Evolutionary conservation across 2,329 filamentous ascomycete species (phyloP), one percentile per base, ranked within the genome.

Genomic region (Emericellopsis cladophorae): DNA sequence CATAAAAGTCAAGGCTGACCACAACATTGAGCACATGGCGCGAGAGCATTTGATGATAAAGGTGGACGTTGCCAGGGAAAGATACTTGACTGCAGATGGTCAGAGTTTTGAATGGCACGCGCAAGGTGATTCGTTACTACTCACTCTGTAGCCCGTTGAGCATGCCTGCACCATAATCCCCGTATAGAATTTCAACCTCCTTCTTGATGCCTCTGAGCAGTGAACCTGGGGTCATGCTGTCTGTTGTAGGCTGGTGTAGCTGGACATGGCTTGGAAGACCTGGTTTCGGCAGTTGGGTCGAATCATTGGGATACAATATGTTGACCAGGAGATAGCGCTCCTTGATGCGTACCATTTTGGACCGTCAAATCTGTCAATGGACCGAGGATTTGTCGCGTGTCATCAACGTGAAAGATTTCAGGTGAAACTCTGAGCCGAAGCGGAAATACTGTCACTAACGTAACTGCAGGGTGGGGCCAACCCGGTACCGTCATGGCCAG

Each of bases 241-340:
- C 76, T 2, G 81, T 75, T 4, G 84, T 93, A 0, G 90, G 88
- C 39, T 81, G 78, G 57, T 89, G 82, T 61, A 93, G 81, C 41
- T 79, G 69, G 23, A 96, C 65, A 43, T 84, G 68, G 65, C 76
- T 59, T 55, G 83, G 59, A 54, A 71, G 50, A 49, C 62, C 58
- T 29, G 55, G 39, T 43, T 58, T 60, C 45, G 51, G 48, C 37
- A 54, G 45, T 45, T 51, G 53, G 9, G 54, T 47, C 9, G 66
- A 47, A 11, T 75, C 65, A 7, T 78, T 71, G 0, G 89, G 87
- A 54, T 95, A 95, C 37, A 96, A 71, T 49, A 96, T 88, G 57
- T 94, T 86, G 46, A 96, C 77, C n/a, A 96, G 78, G 15, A 98
- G 75, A 60, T 98, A 98, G 53, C 92, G 81, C 61, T 95, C 84